Conservation (phyloP, 2,329 filamentous ascomycete genomes). For the Colletotrichum aenigma region DNA sequence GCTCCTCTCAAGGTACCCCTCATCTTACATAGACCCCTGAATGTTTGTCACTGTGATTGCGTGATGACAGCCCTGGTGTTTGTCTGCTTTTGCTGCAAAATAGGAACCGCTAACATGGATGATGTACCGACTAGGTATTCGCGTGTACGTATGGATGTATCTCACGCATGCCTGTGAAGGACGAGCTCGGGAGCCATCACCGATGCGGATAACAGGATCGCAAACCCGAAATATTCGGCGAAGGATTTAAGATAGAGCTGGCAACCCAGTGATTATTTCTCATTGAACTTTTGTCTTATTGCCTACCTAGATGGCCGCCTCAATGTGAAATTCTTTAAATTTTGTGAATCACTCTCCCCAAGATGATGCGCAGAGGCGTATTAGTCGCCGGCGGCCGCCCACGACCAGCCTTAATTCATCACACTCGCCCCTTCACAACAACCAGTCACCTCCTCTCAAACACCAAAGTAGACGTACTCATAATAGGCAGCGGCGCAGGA, state of each 20-base stretch:
- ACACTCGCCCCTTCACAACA: neutral
- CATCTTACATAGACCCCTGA: neutral
- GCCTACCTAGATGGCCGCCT: neutral
- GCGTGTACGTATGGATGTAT: neutral
- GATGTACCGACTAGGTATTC: rapidly evolving
- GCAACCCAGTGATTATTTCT: neutral
- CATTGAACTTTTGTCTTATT: neutral
- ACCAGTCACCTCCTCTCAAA: neutral
- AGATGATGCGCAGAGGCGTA: neutral
- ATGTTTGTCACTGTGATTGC: neutral
- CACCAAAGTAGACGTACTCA: constrained; percentile 19
- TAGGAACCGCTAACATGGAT: rapidly evolving
- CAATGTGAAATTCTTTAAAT: neutral
- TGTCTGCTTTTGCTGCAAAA: neutral
- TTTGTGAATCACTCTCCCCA: neutral
- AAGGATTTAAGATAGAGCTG: neutral
- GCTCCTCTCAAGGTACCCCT: neutral
- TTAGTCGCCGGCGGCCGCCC: neutral
- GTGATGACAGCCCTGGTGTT: neutral
- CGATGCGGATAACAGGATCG: neutral
- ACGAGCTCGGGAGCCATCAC: neutral
- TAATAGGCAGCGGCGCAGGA: constrained; percentile 35
- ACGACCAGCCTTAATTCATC: neutral
- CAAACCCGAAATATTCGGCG: neutral
- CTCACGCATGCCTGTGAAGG: neutral